Evolutionary conservation across 75 land plant genomes (phyloP).

Genomic region (Cupressus sempervirens): DNA sequence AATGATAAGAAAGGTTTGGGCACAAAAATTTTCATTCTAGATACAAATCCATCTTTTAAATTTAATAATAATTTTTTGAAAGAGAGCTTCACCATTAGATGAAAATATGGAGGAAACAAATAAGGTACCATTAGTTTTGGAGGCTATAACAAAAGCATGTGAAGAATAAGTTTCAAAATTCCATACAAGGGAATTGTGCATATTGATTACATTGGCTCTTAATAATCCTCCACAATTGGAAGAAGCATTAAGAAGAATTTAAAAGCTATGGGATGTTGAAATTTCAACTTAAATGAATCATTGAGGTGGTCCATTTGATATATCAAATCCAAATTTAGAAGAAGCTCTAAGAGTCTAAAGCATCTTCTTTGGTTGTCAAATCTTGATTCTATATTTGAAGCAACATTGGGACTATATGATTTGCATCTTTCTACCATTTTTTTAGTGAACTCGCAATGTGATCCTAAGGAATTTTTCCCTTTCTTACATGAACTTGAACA

Average conservation of each 20-base stretch:
- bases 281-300: constrained; percentile 27
- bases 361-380: constrained; percentile 95
- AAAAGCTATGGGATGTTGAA: constrained; percentile 75
- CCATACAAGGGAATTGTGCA: constrained; percentile 88
- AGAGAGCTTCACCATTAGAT: background rate
- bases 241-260: constrained; percentile 82
- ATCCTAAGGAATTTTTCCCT: constrained; percentile 97
- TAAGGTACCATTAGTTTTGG: constrained; percentile 70
- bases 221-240: constrained; percentile 90
- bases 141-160: constrained; percentile 68
- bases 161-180: constrained; percentile 62
- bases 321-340: constrained; percentile 61
- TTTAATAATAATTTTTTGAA: background rate
- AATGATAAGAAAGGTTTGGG: background rate
- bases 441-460: constrained; percentile 85
- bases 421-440: constrained; percentile 95
- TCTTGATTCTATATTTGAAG: constrained; percentile 75
- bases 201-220: constrained; percentile 83
- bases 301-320: constrained; percentile 28
- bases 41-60: background rate
- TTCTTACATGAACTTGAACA: constrained; percentile 71
- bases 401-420: constrained; percentile 96
- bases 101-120: constrained; percentile 2
- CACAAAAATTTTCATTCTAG: background rate
- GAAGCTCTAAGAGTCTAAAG: constrained; percentile 82